These are phyloP conservation scores for Leucocoprinus birnbaumii DNA, from an alignment of 768 basidiomycete species.

Conservation along the genomic window DNA sequence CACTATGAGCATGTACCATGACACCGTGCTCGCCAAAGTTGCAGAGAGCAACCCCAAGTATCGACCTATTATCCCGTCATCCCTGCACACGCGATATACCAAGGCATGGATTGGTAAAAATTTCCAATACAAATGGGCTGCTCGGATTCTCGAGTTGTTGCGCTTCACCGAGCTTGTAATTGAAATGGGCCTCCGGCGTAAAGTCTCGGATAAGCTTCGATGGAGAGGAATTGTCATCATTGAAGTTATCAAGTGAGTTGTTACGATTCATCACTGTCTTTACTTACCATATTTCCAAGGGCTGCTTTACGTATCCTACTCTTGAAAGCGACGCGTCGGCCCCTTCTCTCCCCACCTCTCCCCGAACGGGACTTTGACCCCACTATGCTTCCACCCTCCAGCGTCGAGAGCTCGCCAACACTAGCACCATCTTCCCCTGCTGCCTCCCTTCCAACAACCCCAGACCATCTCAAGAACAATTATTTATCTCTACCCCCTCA, in stretches of 20 bases:
- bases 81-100: slow-evolving; percentile 86
- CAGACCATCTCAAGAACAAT: slow-evolving; percentile 82
- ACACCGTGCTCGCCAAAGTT: slow-evolving; percentile 78
- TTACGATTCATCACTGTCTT: neutral
- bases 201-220: slow-evolving; percentile 55
- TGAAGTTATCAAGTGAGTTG: slow-evolving; percentile 80
- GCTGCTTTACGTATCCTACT: slow-evolving; percentile 72
- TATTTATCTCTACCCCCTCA: slow-evolving; percentile 64
- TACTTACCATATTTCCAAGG: slow-evolving; percentile 35
- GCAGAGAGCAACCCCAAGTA: slow-evolving; percentile 64
- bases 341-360: slow-evolving; percentile 72
- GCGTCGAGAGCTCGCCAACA: slow-evolving; percentile 55
- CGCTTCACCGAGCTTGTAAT: slow-evolving; percentile 80
- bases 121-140: slow-evolving; percentile 71
- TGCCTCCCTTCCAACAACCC: slow-evolving; percentile 57
- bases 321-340: slow-evolving; percentile 71
- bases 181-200: slow-evolving; percentile 85
- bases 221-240: slow-evolving; percentile 79
- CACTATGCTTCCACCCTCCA: slow-evolving; percentile 53
- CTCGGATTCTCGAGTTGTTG: slow-evolving; percentile 71
- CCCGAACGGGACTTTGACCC: slow-evolving; percentile 90
- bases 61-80: slow-evolving; percentile 71
- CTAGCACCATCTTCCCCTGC: slow-evolving; percentile 56
- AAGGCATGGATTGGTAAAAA: slow-evolving; percentile 79
- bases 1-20: slow-evolving; percentile 90